Evolutionary conservation across 1,284 basidiomycete genomes (phyloP).

Genomic region (Fistulinella staudtii): DNA sequence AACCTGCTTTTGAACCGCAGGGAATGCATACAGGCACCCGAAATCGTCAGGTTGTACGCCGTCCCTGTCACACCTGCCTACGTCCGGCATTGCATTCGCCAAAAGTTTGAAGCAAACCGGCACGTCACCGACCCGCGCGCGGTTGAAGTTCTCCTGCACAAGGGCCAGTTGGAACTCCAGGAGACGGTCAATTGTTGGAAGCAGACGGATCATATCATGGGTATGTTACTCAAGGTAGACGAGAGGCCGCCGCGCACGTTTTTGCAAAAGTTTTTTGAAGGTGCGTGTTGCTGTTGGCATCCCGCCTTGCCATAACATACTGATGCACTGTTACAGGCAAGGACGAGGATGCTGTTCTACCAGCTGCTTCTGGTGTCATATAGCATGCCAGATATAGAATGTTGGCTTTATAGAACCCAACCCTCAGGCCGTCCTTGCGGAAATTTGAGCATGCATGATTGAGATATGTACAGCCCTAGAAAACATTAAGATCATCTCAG

Average conservation of each 20-base stretch:
- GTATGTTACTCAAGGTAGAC: slow-evolving; percentile 53
- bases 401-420: neutral
- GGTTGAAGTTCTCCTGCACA: slow-evolving; percentile 86
- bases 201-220: slow-evolving; percentile 72
- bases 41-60: slow-evolving; percentile 83
- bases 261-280: slow-evolving; percentile 83
- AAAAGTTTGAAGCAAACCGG: slow-evolving; percentile 85
- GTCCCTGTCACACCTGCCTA: slow-evolving; percentile 81
- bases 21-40: slow-evolving; percentile 66
- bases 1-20: slow-evolving; percentile 2
- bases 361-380: slow-evolving; percentile 42
- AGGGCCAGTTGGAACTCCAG: slow-evolving; percentile 88
- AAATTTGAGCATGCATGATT: no score
- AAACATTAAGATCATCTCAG: no score
- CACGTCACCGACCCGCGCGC: slow-evolving; percentile 80
- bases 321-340: slow-evolving; percentile 37
- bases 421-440: neutral
- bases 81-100: slow-evolving; percentile 80
- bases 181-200: slow-evolving; percentile 96
- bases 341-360: slow-evolving; percentile 51
- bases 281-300: slow-evolving; percentile 39
- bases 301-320: neutral
- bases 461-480: no score
- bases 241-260: slow-evolving; percentile 61
- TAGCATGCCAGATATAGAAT: neutral